Base-by-base conservation (phyloP, 345 rosid genomes). In the Eutrema heterophyllum region DNA sequence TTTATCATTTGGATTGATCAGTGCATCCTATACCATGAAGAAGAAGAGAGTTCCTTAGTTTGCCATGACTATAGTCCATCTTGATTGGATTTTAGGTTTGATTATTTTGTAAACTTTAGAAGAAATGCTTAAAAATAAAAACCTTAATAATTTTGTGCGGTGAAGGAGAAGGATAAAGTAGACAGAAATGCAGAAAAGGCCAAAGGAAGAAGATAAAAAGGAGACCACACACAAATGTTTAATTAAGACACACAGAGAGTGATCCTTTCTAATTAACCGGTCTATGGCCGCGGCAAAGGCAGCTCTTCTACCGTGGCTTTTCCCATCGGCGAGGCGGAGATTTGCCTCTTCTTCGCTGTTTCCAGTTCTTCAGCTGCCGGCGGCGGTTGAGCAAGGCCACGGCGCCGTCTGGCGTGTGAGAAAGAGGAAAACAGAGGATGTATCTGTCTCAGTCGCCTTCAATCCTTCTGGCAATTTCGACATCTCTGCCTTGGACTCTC, bases 391-490 rank as follows among this genome's bases (percentile, higher is more conserved):
- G 18, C 5, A 2, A 0, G 18, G 48, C 18, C 0, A 21, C 2
- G 24, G 0, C 7, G 18, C 18, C 48, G 48, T 44, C 8, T 39
- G 62, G 64, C 14, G 36, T 4, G 62, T 29, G 40, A 70, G 38
- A 6, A 57, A 51, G 67, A 39, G 64, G 12, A 59, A 21, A 48
- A 53, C 51, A 29, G 60, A 50, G 14, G 74, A 78, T 45, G 70
- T 86, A 68, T 39, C 88, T 5, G 84, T 77, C 72, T 85, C 92
- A 0, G 92, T 91, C 26, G 79, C 97, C 9, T 91, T 91, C 89
- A 83, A 93, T 54, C 98, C 96, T 41, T 86, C 96, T 0, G 89
- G 97, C n/a, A 89, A 86, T 64, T 93, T 84, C 68, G 94, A 93
- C 79, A 80, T 93, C 68, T 83, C 96, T 38, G 66, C 63, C 63